Base-by-base conservation (phyloP, 805 yeast species). In the Kazachstania bromeliacearum region DNA sequence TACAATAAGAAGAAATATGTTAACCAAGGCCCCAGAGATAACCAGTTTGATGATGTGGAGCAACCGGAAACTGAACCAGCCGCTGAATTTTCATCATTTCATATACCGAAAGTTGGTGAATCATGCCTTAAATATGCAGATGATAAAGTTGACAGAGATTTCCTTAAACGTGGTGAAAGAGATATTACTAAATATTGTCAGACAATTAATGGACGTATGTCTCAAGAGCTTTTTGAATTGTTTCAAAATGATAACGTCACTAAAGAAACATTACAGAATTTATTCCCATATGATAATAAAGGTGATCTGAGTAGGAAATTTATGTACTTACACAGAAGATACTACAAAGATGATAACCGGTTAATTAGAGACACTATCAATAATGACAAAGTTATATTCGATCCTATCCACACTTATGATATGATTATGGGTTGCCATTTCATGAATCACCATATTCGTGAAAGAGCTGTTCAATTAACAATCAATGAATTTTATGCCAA, bases 371-470 rank as follows among this genome's bases (percentile, higher is more conserved):
- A 55, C 39, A 39, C 43, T 18, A 37, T 47, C 21, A 44, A 48
- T 34, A 34, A 40, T 2, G 48, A 51, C 24, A 47, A 41, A 15
- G 40, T 53, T 15, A 51, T 55, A 1, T 50, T 55, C 29, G 59
- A 57, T 24, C 64, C 64, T 1, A 42, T 51, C 5, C 33, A 33
- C 30, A 38, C 55, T 14, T 51, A 41, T 26, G 55, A 57, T 32
- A 36, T 55, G 29, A 42, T 57, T 5, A 47, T 57, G 43, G 44
- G 49, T 9, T 48, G 53, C 3, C 64, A 59, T 38, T 28, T 59
- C n/a, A 41, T 57, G 40, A 58, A 59, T 39, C 39, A 42, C 13
- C 62, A 57, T 39, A 38, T 44, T 27, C 36, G 39, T 5, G 38
- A 33, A 19, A 42, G 42, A 16, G 35, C 36, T 10, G 33, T 55